Evolutionary conservation across 352 stramenopile species (phyloP).

Genomic region (Elongisporangium anandrum): DNA sequence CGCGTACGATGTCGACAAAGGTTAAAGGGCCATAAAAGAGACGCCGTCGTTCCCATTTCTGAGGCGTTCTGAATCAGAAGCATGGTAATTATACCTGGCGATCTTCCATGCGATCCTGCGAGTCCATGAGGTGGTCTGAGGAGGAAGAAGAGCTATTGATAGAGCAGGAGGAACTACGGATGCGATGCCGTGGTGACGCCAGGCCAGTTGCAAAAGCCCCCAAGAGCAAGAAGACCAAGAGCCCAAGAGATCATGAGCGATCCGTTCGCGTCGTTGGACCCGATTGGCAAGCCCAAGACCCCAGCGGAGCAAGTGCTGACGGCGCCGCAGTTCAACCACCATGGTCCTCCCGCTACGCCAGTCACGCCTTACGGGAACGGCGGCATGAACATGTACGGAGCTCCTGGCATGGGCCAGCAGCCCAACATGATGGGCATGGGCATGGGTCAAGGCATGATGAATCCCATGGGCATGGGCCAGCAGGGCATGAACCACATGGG

Average conservation of each 20-base stretch:
- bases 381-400: conserved; percentile 14
- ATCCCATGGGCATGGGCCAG: neutral
- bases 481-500: conserved; percentile 1
- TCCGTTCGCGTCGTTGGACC: conserved; percentile 70
- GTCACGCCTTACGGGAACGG: conserved; percentile 19
- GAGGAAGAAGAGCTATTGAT: neutral
- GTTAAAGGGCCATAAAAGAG: neutral
- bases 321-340: conserved; percentile 10
- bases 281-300: conserved; percentile 68
- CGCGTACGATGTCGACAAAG: neutral
- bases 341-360: conserved; percentile 23
- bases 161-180: neutral
- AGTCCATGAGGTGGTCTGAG: neutral
- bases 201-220: neutral
- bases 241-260: conserved; percentile 43
- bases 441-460: conserved; percentile 8
- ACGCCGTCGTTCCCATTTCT: neutral
- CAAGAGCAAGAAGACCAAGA: conserved; percentile 4
- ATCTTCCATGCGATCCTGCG: neutral
- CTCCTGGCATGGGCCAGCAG: conserved; percentile 12
- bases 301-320: conserved; percentile 28
- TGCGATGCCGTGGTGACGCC: neutral
- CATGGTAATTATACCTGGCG: neutral
- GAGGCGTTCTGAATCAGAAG: neutral
- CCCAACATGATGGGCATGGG: conserved; percentile 10